Conservation (phyloP, 371 early-diverging fungal species). For the Lichtheimia ramosa region DNA sequence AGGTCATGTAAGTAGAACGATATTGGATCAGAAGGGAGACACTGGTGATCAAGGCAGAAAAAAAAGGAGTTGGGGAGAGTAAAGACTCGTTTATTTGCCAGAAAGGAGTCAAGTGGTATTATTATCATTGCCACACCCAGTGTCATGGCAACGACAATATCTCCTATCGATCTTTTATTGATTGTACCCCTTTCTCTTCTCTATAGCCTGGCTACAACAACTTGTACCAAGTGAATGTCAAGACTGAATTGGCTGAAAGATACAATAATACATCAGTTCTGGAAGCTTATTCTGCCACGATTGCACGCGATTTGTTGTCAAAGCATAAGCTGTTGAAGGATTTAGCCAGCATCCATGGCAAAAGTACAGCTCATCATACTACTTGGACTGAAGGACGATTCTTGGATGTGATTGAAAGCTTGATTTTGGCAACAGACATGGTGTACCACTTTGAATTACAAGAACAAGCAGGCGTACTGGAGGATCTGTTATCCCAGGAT, state of each 20-base stretch:
- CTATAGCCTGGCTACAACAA: slow-evolving; percentile 85
- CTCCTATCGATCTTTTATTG: too few relatives aligned
- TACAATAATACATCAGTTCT: slow-evolving; percentile 75
- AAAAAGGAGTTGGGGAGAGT: slow-evolving; percentile 1
- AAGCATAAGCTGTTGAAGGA: slow-evolving; percentile 61
- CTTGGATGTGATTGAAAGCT: slow-evolving; percentile 49
- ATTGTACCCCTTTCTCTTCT: not conserved
- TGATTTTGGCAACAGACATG: slow-evolving; percentile 91
- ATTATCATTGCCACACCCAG: slow-evolving; percentile 2
- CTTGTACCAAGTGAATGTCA: slow-evolving; percentile 77
- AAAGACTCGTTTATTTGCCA: not conserved
- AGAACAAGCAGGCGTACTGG: slow-evolving; percentile 49
- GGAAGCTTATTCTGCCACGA: slow-evolving; percentile 75
- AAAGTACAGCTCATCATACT: not conserved
- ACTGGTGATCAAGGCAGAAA: slow-evolving; percentile 11
- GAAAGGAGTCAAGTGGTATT: not conserved
- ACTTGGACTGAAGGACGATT: slow-evolving; percentile 46
- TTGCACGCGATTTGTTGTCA: slow-evolving; percentile 58
- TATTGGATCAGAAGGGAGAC: not conserved
- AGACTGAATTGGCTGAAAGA: slow-evolving; percentile 61
- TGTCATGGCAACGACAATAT: too few relatives aligned
- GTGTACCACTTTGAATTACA: slow-evolving; percentile 78
- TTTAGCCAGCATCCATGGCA: not conserved
- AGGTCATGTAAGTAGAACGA: slow-evolving; percentile 79
- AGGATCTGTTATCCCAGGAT: slow-evolving; percentile 12